phyloP scores from a whole-genome alignment of 2,329 filamentous ascomycete genomes.

The Escovopsis sp. region DNA sequence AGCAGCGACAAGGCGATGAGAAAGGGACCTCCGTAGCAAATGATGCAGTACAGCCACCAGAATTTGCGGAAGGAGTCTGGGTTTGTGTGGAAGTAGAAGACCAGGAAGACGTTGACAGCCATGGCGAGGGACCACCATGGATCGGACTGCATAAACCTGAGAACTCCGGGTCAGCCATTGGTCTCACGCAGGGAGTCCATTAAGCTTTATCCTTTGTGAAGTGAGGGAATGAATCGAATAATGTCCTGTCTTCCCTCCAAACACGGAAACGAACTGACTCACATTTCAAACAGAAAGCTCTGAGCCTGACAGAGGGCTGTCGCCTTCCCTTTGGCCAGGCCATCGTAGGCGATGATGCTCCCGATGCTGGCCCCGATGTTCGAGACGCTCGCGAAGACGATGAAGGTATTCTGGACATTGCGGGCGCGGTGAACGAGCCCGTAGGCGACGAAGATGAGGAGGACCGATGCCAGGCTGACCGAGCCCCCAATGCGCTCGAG shows the following conservation, averaged over 20 bases:
- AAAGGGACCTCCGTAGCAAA: slow-evolving; percentile 60
- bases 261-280: slow-evolving; percentile 20
- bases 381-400: slow-evolving; percentile 44
- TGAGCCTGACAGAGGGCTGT: slow-evolving; percentile 47
- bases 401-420: slow-evolving; percentile 47
- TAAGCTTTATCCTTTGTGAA: too few species aligned
- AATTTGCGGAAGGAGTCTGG: slow-evolving; percentile 57
- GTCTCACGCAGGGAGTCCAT: neutral
- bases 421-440: slow-evolving; percentile 35
- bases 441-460: slow-evolving; percentile 38
- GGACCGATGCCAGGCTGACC: slow-evolving; percentile 35
- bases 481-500: slow-evolving; percentile 40
- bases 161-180: neutral
- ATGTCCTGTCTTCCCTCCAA: too few species aligned
- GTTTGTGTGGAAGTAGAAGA: slow-evolving; percentile 45
- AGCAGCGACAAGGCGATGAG: slow-evolving; percentile 52
- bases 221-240: too few species aligned
- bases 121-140: slow-evolving; percentile 68
- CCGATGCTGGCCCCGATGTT: slow-evolving; percentile 47
- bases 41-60: slow-evolving; percentile 53
- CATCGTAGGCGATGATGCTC: slow-evolving; percentile 56
- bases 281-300: slow-evolving; percentile 52
- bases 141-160: slow-evolving; percentile 64
- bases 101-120: slow-evolving; percentile 67
- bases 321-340: slow-evolving; percentile 36